Percentiles rank a stretch among this genome's conserved stretches.
Conservation (phyloP, 2,329 filamentous ascomycete species). For the Huntiella abstrusa region DNA sequence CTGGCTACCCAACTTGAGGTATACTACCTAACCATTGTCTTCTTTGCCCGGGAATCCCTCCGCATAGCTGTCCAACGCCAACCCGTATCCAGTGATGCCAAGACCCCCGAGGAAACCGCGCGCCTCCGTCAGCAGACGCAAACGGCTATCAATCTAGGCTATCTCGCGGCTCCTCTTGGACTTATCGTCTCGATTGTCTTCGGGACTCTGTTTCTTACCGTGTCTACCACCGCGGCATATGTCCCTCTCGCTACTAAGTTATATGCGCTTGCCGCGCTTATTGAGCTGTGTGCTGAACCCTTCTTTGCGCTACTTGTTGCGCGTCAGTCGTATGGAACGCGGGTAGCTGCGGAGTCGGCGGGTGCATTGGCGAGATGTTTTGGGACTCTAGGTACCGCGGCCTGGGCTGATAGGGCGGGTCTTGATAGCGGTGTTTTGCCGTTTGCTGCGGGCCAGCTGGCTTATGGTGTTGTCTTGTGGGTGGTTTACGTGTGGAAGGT, state of each 20-base stretch:
- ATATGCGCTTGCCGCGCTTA: conserved; percentile 36
- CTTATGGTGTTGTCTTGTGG: conserved; percentile 52
- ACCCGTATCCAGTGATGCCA: conserved; percentile 3
- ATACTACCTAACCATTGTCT: conserved; percentile 81
- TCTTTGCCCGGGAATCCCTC: conserved; percentile 81
- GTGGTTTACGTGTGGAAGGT: conserved; percentile 50
- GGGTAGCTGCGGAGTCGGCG: conserved; percentile 65
- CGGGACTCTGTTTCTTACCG: conserved; percentile 45
- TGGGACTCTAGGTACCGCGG: conserved; percentile 51
- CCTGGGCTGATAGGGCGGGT: conserved; percentile 35
- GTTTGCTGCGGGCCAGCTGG: conserved; percentile 72
- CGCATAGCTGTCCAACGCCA: conserved; percentile 82
- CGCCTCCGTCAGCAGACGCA: conserved; percentile 32
- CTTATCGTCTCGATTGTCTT: conserved; percentile 43
- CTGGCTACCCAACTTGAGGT: conserved; percentile 81
- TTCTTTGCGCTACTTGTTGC: conserved; percentile 78
- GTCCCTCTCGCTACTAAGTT: conserved; percentile 34
- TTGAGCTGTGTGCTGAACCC: conserved; percentile 75
- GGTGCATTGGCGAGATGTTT: conserved; percentile 64
- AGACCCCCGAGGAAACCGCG: background rate
- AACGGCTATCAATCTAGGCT: conserved; percentile 73
- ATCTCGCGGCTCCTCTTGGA: conserved; percentile 56
- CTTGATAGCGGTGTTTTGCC: conserved; percentile 57
- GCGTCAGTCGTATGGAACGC: conserved; percentile 57
- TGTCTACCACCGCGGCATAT: conserved; percentile 33